phyloP scores from a whole-genome alignment of 1,284 basidiomycete genomes.

The Boletellus sp. region DNA sequence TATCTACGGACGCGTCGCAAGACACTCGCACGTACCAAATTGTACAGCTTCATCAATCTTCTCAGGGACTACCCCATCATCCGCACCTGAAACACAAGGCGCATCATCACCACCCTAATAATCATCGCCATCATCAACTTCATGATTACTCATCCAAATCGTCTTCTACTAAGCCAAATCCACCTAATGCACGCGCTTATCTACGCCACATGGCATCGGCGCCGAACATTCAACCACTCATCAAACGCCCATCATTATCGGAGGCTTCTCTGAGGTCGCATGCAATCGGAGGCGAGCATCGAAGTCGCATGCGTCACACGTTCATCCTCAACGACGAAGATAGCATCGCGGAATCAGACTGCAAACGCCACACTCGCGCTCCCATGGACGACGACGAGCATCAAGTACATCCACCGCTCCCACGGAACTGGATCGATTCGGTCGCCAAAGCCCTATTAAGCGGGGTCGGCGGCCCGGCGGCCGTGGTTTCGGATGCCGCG shows the following conservation, averaged over 20 bases:
- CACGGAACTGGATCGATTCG: constrained; percentile 59
- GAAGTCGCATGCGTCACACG: constrained; percentile 13
- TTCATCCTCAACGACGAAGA: constrained; percentile 30
- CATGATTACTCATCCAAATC: constrained; percentile 26
- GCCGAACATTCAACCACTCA: constrained; percentile 48
- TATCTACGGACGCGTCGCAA: constrained; percentile 10
- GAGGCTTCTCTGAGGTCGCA: constrained; percentile 26
- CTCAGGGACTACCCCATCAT: constrained; percentile 27
- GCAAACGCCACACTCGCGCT: constrained; percentile 9
- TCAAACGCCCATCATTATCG: constrained; percentile 31
- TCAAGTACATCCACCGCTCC: constrained; percentile 41
- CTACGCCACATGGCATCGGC: constrained; percentile 68
- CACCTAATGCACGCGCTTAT: constrained; percentile 48
- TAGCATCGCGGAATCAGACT: constrained; percentile 21
- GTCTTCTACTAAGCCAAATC: constrained; percentile 24
- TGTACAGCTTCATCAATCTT: constrained; percentile 19
- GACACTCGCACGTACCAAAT: constrained; percentile 10
- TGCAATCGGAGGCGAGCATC: constrained; percentile 8
- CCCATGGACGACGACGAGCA: constrained; percentile 12
- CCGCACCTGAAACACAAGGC: constrained; percentile 29
- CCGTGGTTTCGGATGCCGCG: constrained; percentile 22
- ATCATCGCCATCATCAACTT: constrained; percentile 15
- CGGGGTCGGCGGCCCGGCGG: constrained; percentile 35
- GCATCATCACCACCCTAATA: constrained; percentile 24
- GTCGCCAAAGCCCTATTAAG: constrained; percentile 58